Base-by-base conservation (phyloP, 352 stramenopile species). In the Thraustochytrium sp. region DNA sequence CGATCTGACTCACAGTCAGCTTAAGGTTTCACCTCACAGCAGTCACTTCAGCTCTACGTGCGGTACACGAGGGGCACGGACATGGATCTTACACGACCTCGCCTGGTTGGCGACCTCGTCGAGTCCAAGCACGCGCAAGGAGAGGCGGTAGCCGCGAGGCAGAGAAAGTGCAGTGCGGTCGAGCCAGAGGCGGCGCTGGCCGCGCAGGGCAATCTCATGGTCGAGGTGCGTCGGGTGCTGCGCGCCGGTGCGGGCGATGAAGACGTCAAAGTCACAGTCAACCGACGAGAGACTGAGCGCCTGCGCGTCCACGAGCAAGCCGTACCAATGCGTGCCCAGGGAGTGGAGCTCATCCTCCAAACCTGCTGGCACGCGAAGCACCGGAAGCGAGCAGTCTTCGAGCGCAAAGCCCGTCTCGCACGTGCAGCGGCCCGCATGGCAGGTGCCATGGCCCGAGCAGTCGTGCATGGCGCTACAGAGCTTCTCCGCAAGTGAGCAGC, bases 361-460 rank as follows among this genome's bases (percentile, higher is more conserved):
- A 65, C 34, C 26, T 40, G 16, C 55, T 40, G 26, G 18, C 13
- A 72, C 36, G 26, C 59, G 59, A 13, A 26, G 16, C 8, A 72
- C 26, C 11, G 16, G 8, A 46, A 72, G 59, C 36, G 59, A 72
- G 59, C 59, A 72, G 40, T 72, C 59, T 2, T 72, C 59, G n/a
- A 72, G 59, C 36, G 9, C 59, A 44, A 34, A 77, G 8, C 65
- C 65, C 21, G 13, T 11, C 9, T 77, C 65, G 46, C 65, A 77
- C 13, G 40, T 21, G 37, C 65, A 77, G 46, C 26, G 5, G 0
- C 65, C 65, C n/a, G 49, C 8, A n/a, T 77, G 18, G 65, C 65
- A 77, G 37, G 36, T 72, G 4, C 65, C 65, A 75, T 77, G 65
- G n/a, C 65, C 65, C 0, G 65, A 77, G 65, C 65, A 77, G 16